Base-by-base conservation (phyloP, 2,329 filamentous ascomycete species). In the Monilinia laxa region DNA sequence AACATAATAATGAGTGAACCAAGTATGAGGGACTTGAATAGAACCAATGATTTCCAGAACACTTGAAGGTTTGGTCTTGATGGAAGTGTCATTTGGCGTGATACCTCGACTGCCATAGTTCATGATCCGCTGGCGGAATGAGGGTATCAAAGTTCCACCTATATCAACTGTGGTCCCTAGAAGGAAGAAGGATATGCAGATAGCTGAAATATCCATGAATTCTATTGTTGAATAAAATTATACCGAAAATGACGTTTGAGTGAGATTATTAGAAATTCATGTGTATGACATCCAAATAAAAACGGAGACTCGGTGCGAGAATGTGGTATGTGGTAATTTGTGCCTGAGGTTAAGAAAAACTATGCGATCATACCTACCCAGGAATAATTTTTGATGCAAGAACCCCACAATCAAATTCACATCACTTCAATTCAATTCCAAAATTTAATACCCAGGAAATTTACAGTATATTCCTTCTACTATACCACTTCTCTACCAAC, bases 1-100 rank as follows among this genome's bases (percentile, higher is more conserved):
- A 64, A 90, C 75, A 77, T 99, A 98, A 79, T 97, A 98, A 73
- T 95, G 90, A 54, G 83, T 84, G 78, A 98, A 98, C 88, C 91
- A 98, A 69, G 85, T 85, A 79, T 98, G 95, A 28, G 94, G 93
- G 47, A 97, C 89, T 81, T 75, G 70, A 51, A 74, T 64, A 14
- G 69, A 72, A 28, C 68, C 70, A 59, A 75, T 25, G n/a, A 62
- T 68, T 51, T 71, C 59, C 23, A 75, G 52, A 5, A 71, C 14
- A 18, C 20, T 66, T 12, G 23, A 52, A 35, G 67, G 35, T 10
- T 55, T 64, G 25, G 31, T 66, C 47, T 52, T 42, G n/a, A 12
- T 25, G 35, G 47, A 31, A 53, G 28, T 60, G 28, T 23, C 49
- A 25, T 47, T 62, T 18, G 68, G 7, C 35, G 52, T 67, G 66